Evolutionary conservation across 805 yeast genomes (phyloP).

Genomic region (Kodamaea kakaduensis): DNA sequence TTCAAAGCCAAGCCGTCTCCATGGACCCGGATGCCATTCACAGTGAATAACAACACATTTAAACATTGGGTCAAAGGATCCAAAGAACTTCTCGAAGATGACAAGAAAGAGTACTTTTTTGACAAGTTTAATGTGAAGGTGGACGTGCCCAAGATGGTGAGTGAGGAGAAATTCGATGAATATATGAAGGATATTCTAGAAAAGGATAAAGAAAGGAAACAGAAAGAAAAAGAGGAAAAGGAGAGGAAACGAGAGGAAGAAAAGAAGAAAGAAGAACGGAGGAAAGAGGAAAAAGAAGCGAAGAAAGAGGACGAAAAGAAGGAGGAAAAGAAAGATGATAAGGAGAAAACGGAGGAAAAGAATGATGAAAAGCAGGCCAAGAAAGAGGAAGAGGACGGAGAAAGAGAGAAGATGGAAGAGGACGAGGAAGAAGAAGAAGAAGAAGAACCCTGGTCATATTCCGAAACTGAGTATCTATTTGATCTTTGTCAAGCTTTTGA

Average conservation of each 20-base stretch:
- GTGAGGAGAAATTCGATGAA: constrained; percentile 53
- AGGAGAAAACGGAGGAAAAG: constrained; percentile 6
- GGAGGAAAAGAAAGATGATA: constrained; percentile 5
- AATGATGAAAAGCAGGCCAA: constrained; percentile 9
- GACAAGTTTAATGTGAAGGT: constrained; percentile 68
- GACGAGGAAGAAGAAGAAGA: constrained; percentile 7
- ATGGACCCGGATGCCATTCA: constrained; percentile 72
- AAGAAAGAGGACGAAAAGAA: constrained; percentile 6
- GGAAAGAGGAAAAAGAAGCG: constrained; percentile 12
- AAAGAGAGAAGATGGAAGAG: constrained; percentile 2
- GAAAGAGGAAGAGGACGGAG: constrained; percentile 9
- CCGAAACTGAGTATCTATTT: constrained; percentile 78
- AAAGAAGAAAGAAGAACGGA: constrained; percentile 12
- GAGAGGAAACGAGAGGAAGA: constrained; percentile 12
- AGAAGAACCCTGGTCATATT: constrained; percentile 57
- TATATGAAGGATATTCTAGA: constrained; percentile 44
- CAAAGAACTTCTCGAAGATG: constrained; percentile 38
- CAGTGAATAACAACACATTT: constrained; percentile 44
- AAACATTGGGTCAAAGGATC: constrained; percentile 88
- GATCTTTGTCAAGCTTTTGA: constrained; percentile 60
- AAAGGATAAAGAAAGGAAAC: constrained; percentile 13
- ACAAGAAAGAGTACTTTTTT: constrained; percentile 53
- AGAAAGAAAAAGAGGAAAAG: constrained; percentile 2
- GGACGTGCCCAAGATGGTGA: constrained; percentile 64
- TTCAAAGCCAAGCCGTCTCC: constrained; percentile 70